Conservation (phyloP, 768 basidiomycete genomes). For the Rhodotorula toruloides region DNA sequence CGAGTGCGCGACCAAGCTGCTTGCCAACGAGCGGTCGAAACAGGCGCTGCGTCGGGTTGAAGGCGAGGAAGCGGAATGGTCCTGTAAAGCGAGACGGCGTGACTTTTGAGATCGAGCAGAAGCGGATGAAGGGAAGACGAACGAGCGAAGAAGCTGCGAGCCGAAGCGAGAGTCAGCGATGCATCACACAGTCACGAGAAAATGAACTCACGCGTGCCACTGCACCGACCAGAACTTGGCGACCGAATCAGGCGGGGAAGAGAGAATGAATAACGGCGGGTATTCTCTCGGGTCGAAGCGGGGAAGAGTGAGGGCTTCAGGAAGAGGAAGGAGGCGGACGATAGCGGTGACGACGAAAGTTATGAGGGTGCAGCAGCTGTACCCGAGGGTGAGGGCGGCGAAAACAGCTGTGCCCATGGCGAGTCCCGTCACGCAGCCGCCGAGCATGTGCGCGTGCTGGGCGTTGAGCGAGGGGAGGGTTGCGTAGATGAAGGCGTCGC, state of each 20-base stretch:
- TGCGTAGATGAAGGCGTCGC: neutral
- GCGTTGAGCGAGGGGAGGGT: neutral
- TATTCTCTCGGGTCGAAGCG: conserved; percentile 26
- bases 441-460: neutral
- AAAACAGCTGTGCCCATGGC: conserved; percentile 24
- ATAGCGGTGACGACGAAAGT: conserved; percentile 5
- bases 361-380: conserved; percentile 11
- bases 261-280: conserved; percentile 25
- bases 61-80: conserved; percentile 32
- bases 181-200: neutral
- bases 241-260: conserved; percentile 1
- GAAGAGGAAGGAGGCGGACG: neutral
- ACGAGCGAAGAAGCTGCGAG: neutral
- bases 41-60: conserved; percentile 12
- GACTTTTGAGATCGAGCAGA: neutral
- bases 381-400: conserved; percentile 29
- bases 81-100: neutral
- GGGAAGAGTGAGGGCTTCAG: neutral
- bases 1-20: neutral
- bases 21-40: neutral
- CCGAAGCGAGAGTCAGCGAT: neutral
- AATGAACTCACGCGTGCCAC: conserved; percentile 33
- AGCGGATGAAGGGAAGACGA: neutral
- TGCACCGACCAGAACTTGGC: conserved; percentile 23
- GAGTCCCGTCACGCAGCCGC: conserved; percentile 14